These are phyloP conservation scores for Didymella lethalis DNA, from an alignment of 2,329 filamentous ascomycete species.

Conservation along the genomic window DNA sequence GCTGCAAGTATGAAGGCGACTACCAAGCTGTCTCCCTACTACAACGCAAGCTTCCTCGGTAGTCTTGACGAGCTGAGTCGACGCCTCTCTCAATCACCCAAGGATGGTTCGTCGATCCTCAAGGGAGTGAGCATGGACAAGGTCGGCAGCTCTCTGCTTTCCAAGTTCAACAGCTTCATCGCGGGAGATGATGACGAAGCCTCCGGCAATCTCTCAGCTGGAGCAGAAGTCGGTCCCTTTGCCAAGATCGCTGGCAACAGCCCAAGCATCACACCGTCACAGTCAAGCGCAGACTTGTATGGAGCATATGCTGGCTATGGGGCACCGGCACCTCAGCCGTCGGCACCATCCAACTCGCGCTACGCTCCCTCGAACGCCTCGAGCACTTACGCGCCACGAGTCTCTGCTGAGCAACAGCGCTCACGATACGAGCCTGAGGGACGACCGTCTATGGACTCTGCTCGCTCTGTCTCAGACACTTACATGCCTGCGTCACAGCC, in stretches of 20 bases:
- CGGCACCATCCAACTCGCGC: constrained; percentile 45
- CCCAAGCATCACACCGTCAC: constrained; percentile 63
- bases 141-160: constrained; percentile 88
- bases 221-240: constrained; percentile 75
- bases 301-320: constrained; percentile 68
- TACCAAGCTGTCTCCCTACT: constrained; percentile 85
- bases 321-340: constrained; percentile 30
- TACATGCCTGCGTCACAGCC: constrained; percentile 41
- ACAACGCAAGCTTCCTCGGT: constrained; percentile 76
- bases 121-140: constrained; percentile 93
- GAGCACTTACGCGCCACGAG: constrained; percentile 55
- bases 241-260: constrained; percentile 76
- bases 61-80: constrained; percentile 84
- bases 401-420: constrained; percentile 61
- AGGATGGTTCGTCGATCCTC: constrained; percentile 83
- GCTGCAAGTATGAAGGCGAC: constrained; percentile 76
- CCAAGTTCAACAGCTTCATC: constrained; percentile 95
- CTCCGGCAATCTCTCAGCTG: constrained; percentile 64
- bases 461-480: constrained; percentile 41
- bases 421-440: constrained; percentile 57
- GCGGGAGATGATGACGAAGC: constrained; percentile 84
- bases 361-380: constrained; percentile 50
- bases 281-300: constrained; percentile 76
- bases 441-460: constrained; percentile 51
- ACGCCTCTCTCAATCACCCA: constrained; percentile 84